phyloP scores from a whole-genome alignment of 2,329 filamentous ascomycete species.

The Lachnum nothofagi region DNA sequence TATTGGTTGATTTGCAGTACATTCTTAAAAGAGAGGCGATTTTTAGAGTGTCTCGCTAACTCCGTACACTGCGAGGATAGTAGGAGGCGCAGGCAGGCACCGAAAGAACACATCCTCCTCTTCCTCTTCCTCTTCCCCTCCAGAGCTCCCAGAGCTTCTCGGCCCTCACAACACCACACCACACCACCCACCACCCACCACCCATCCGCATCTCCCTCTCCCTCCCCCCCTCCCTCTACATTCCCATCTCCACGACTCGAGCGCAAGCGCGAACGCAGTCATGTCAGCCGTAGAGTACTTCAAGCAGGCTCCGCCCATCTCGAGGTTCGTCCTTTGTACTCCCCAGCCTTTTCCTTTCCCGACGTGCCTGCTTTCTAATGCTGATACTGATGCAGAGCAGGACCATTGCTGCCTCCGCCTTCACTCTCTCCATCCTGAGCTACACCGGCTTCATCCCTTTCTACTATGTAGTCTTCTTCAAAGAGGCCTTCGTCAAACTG shows the following conservation, averaged over 20 bases:
- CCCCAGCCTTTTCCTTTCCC: slow-evolving; percentile 8
- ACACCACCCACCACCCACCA: slow-evolving; percentile 14
- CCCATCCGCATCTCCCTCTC: slow-evolving; percentile 6
- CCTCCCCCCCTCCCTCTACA: slow-evolving; percentile 8
- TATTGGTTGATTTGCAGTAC: too few relatives aligned
- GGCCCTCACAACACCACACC: background rate
- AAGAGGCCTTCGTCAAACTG: slow-evolving; percentile 45
- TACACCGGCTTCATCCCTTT: slow-evolving; percentile 49
- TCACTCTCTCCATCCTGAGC: slow-evolving; percentile 54
- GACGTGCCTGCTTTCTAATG: slow-evolving; percentile 22
- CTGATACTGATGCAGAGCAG: slow-evolving; percentile 49
- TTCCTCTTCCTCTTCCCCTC: background rate
- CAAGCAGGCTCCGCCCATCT: slow-evolving; percentile 61
- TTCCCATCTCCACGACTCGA: background rate
- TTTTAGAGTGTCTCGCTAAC: too few relatives aligned
- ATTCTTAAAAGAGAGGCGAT: too few relatives aligned
- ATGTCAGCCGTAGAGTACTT: slow-evolving; percentile 53
- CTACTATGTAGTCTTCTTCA: slow-evolving; percentile 47
- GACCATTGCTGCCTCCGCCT: slow-evolving; percentile 57
- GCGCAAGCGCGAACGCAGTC: too few relatives aligned
- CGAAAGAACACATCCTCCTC: slow-evolving; percentile 4
- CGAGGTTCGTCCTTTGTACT: slow-evolving; percentile 61
- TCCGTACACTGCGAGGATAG: too few relatives aligned
- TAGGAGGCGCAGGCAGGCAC: background rate
- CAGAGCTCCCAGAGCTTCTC: background rate